Percentiles rank a stretch among this genome's conserved stretches.
These are phyloP conservation scores for Penicillium manginii DNA, from an alignment of 495 filamentous ascomycete species.

Conservation along the genomic window DNA sequence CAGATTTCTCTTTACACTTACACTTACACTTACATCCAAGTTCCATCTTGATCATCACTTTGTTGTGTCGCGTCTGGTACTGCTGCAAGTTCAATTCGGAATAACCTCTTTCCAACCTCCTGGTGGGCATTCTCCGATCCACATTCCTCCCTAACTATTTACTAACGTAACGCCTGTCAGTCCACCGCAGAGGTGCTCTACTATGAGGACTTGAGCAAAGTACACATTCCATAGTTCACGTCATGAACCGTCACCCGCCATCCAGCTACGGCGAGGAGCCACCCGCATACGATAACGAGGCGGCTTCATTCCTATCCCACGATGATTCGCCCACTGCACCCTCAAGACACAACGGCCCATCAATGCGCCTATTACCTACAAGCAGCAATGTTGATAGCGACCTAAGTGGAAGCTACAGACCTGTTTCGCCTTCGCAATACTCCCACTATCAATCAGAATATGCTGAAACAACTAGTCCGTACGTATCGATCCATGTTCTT, in stretches of 20 bases:
- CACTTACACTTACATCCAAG: not conserved
- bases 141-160: conserved; percentile 18
- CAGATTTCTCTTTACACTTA: conserved; percentile 6
- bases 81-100: not conserved
- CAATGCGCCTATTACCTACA: conserved; percentile 66
- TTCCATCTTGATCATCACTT: too few relatives aligned
- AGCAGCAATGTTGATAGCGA: conserved; percentile 45
- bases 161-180: conserved; percentile 12
- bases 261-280: conserved; percentile 45
- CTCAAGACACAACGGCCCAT: conserved; percentile 45
- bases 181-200: conserved; percentile 16
- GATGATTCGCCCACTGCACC: conserved; percentile 31
- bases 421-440: conserved; percentile 18
- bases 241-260: conserved; percentile 40
- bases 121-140: conserved; percentile 13
- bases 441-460: conserved; percentile 22
- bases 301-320: conserved; percentile 37
- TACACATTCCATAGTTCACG: conserved; percentile 25
- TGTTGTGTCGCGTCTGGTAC: too few relatives aligned
- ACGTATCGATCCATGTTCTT: conserved; percentile 28
- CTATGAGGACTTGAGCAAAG: conserved; percentile 34
- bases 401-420: conserved; percentile 22
- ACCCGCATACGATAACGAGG: conserved; percentile 46
- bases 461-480: conserved; percentile 46
- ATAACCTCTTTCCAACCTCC: not conserved